A percentile compares a stretch with the other conserved stretches of the same genome.
phyloP scores from a whole-genome alignment of 2,329 filamentous ascomycete genomes.

The Elsinoe fawcettii region DNA sequence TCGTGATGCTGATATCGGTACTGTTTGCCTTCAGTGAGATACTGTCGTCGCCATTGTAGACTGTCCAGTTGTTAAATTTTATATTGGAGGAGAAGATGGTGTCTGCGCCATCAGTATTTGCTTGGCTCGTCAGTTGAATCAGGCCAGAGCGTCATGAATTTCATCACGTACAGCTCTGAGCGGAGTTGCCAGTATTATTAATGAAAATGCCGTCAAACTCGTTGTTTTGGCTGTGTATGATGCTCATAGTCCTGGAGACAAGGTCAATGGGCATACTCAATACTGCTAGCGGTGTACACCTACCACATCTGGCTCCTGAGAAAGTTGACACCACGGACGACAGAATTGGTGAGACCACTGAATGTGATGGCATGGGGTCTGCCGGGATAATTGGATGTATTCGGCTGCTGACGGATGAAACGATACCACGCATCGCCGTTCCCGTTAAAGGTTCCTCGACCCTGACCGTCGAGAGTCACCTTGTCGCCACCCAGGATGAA shows the following conservation, averaged over 20 bases:
- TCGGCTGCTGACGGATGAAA: constrained; percentile 28
- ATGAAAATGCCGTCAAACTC: constrained; percentile 43
- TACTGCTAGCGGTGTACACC: not conserved
- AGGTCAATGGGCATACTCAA: not conserved
- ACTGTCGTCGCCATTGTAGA: constrained; percentile 48
- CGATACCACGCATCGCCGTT: constrained; percentile 56
- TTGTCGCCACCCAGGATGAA: constrained; percentile 49
- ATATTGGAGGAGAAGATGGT: constrained; percentile 48
- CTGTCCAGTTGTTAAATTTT: constrained; percentile 43
- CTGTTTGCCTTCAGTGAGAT: constrained; percentile 51
- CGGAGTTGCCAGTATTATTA: constrained; percentile 35
- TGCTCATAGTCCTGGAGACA: constrained; percentile 36
- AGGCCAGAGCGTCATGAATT: too few relatives aligned
- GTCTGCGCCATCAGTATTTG: constrained; percentile 44
- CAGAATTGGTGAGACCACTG: constrained; percentile 41
- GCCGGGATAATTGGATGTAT: constrained; percentile 40
- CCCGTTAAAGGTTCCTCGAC: constrained; percentile 48
- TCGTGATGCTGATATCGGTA: constrained; percentile 46
- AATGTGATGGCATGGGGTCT: constrained; percentile 49
- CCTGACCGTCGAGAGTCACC: constrained; percentile 44
- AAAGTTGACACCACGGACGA: constrained; percentile 44
- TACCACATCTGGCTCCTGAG: constrained; percentile 54
- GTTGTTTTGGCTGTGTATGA: constrained; percentile 40
- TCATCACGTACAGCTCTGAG: not conserved
- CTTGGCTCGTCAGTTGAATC: not conserved